Evolutionary conservation across 306 rosid genomes (phyloP).

Genomic region (Dalbergia cultrata): DNA sequence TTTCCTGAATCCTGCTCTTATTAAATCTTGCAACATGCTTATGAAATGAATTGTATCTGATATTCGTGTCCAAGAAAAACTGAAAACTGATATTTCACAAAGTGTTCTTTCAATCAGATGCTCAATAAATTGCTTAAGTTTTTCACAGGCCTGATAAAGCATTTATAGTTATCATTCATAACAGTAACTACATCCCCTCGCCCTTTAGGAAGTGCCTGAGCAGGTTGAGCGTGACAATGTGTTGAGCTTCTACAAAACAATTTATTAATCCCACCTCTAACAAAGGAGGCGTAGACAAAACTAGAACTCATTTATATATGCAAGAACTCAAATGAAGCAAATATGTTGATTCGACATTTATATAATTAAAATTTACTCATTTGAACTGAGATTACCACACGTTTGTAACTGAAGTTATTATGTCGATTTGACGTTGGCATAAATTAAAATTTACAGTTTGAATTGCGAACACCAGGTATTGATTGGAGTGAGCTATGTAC

Average conservation of each 20-base stretch:
- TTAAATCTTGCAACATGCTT: slow-evolving; percentile 8
- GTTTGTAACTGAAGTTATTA: too few species aligned
- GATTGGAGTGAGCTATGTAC: too few species aligned
- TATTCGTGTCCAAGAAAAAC: background rate
- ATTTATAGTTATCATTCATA: background rate
- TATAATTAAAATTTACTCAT: too few species aligned
- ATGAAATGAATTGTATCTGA: slow-evolving; percentile 23
- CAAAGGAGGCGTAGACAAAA: background rate
- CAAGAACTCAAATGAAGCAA: too few species aligned
- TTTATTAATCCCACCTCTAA: background rate
- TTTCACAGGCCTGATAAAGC: background rate
- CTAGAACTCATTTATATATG: background rate
- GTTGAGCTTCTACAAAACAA: slow-evolving; percentile 22
- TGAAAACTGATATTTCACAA: slow-evolving; percentile 17
- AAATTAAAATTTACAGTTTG: too few species aligned
- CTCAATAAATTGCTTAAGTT: slow-evolving; percentile 1
- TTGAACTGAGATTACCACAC: too few species aligned
- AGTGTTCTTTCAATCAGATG: slow-evolving; percentile 7
- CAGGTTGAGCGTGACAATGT: background rate
- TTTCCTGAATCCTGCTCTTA: background rate
- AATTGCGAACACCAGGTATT: too few species aligned
- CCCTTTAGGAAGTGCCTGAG: background rate
- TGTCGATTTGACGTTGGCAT: too few species aligned
- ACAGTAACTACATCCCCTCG: background rate
- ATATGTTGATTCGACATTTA: too few species aligned